These are phyloP conservation scores for Breynia disticha DNA, from an alignment of 441 rosid genomes.

Conservation along the genomic window DNA sequence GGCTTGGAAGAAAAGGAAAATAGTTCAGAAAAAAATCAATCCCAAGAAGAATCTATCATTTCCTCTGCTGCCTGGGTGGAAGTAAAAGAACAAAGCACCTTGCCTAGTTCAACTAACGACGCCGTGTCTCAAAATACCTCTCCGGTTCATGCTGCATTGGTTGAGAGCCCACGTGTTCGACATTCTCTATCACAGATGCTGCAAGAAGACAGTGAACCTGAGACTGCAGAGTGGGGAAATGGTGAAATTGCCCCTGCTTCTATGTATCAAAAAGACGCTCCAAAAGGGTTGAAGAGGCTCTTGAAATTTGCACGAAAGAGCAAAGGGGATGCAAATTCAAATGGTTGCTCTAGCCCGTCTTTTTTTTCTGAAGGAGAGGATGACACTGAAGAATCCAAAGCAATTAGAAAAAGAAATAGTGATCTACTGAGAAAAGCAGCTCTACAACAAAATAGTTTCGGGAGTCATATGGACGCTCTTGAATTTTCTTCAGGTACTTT, in stretches of 20 bases:
- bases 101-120: constrained; percentile 21
- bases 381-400: constrained; percentile 41
- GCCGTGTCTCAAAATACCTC: constrained; percentile 26
- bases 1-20: constrained; percentile 18
- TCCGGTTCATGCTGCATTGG: constrained; percentile 20
- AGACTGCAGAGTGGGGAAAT: constrained; percentile 54
- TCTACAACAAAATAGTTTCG: too few species aligned
- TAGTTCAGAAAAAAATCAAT: constrained; percentile 11
- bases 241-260: constrained; percentile 59
- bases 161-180: constrained; percentile 46
- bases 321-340: constrained; percentile 47
- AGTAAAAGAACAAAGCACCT: constrained; percentile 39
- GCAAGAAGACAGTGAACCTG: constrained; percentile 68
- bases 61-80: constrained; percentile 61
- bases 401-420: constrained; percentile 34
- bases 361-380: constrained; percentile 67
- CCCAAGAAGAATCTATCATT: constrained; percentile 39
- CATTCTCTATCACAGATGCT: constrained; percentile 73
- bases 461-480: too few species aligned
- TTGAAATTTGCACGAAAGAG: constrained; percentile 64
- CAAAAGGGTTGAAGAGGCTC: constrained; percentile 64
- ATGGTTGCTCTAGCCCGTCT: constrained; percentile 31
- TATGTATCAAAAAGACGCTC: constrained; percentile 52
- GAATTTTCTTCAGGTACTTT: too few species aligned
- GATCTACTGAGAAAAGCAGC: constrained; percentile 11